phyloP scores from a whole-genome alignment of 441 rosid species.

The Rhodomyrtus psidioides region DNA sequence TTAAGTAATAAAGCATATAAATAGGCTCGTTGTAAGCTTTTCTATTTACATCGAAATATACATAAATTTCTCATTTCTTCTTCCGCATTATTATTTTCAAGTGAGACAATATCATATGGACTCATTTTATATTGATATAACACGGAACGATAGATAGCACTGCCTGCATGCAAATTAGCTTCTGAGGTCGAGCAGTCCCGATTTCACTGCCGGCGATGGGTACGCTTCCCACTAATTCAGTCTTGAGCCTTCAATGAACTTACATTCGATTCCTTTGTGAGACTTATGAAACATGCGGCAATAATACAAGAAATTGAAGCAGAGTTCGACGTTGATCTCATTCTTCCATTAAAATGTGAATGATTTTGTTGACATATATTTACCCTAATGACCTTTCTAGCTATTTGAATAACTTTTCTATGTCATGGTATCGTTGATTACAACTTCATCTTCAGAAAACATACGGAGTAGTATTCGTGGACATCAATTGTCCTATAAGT shows the following conservation, averaged over 20 bases:
- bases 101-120: not conserved
- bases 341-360: not conserved
- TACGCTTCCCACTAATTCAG: not conserved
- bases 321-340: not conserved
- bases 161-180: not conserved
- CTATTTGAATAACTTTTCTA: not conserved
- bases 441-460: not conserved
- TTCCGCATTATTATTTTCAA: too few relatives aligned
- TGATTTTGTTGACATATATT: not conserved
- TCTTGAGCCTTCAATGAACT: not conserved
- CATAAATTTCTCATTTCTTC: too few relatives aligned
- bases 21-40: too few relatives aligned
- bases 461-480: not conserved
- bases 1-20: too few relatives aligned
- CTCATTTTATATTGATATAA: not conserved
- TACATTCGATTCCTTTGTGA: not conserved
- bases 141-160: rapidly evolving
- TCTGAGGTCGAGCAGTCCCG: not conserved
- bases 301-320: not conserved
- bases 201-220: not conserved
- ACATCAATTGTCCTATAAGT: not conserved
- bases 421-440: not conserved
- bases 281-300: not conserved
- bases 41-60: too few relatives aligned
- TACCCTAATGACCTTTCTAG: not conserved